phyloP scores from a whole-genome alignment of 192 early-diverging fungal species.

The Backusella australiensis region DNA sequence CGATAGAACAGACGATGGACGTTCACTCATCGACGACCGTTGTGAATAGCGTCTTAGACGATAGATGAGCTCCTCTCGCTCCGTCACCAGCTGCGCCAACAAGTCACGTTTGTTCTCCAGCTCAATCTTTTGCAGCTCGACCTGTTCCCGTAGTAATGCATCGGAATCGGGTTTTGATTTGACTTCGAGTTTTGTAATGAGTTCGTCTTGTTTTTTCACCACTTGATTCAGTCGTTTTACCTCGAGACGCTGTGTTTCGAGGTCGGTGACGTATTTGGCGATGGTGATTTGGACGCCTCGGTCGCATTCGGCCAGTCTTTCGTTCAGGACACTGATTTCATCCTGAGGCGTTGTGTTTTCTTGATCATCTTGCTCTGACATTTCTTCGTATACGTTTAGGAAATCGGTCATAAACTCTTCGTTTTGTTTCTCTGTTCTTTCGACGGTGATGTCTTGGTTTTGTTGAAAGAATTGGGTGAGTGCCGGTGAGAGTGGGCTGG shows the following conservation, averaged over 20 bases:
- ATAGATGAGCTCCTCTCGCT: constrained; percentile 9
- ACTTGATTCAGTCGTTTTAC: constrained; percentile 9
- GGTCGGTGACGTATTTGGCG: constrained; percentile 20
- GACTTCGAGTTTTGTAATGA: constrained; percentile 15
- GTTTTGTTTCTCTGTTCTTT: constrained; percentile 6
- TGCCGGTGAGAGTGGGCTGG: background rate
- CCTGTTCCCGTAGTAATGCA: constrained; percentile 18
- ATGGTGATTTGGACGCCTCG: constrained; percentile 18
- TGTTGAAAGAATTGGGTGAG: background rate
- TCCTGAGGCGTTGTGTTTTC: background rate
- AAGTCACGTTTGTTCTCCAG: constrained; percentile 26
- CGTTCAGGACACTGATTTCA: background rate
- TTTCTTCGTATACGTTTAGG: constrained; percentile 24
- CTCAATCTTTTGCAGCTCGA: constrained; percentile 22
- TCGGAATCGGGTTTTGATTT: background rate
- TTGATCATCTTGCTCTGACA: background rate
- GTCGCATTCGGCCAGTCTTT: constrained; percentile 11
- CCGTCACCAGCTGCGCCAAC: constrained; percentile 20
- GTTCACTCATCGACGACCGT: background rate
- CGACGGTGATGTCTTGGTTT: background rate
- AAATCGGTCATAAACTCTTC: constrained; percentile 18
- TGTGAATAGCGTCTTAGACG: background rate
- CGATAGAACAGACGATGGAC: background rate
- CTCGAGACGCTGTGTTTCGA: constrained; percentile 18
- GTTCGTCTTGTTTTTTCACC: constrained; percentile 28